These are phyloP conservation scores for Sophora flavescens DNA, from an alignment of 306 rosid species.

Conservation along the genomic window DNA sequence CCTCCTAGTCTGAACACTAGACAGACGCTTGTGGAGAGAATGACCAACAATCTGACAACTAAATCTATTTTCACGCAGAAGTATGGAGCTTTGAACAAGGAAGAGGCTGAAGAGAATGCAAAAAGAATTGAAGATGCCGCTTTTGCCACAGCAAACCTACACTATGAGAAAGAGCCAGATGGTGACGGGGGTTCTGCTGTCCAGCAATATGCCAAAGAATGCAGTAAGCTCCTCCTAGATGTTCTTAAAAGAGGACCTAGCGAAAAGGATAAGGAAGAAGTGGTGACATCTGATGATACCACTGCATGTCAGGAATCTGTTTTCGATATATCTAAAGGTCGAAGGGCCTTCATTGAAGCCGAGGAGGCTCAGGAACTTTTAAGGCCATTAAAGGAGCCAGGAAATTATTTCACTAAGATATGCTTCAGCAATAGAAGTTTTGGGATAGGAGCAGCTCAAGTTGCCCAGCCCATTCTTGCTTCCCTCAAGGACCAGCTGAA, in stretches of 20 bases:
- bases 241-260: constrained; percentile 75
- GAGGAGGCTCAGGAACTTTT: constrained; percentile 84
- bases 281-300: constrained; percentile 41
- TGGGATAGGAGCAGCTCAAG: constrained; percentile 75
- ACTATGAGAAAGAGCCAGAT: constrained; percentile 83
- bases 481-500: constrained; percentile 76
- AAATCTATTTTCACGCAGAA: constrained; percentile 86
- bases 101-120: constrained; percentile 90
- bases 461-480: constrained; percentile 71
- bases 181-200: constrained; percentile 99
- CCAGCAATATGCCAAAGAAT: constrained; percentile 95
- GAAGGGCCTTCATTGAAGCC: constrained; percentile 77
- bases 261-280: constrained; percentile 53
- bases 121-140: constrained; percentile 79
- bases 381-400: constrained; percentile 71
- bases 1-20: constrained; percentile 97
- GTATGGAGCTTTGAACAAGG: constrained; percentile 70
- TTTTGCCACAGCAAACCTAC: constrained; percentile 70
- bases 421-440: constrained; percentile 96
- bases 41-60: constrained; percentile 80
- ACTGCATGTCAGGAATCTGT: constrained; percentile 51
- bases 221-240: constrained; percentile 83
- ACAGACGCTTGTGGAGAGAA: constrained; percentile 82
- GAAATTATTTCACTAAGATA: constrained; percentile 81
- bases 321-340: constrained; percentile 85